These are phyloP conservation scores for Tolypocladium tundrense DNA, from an alignment of 2,329 filamentous ascomycete species.

Conservation along the genomic window DNA sequence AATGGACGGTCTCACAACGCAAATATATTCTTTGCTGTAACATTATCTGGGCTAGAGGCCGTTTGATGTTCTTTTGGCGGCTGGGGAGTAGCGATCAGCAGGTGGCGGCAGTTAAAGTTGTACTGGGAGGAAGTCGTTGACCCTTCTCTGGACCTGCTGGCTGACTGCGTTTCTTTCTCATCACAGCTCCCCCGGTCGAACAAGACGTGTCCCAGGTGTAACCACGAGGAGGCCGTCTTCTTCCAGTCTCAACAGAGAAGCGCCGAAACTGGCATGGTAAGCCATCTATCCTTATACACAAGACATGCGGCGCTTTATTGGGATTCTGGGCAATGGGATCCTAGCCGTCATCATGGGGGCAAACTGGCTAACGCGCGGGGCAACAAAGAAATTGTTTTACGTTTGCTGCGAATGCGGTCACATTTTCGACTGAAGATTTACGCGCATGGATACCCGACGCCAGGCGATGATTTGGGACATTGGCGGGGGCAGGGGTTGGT, in stretches of 20 bases:
- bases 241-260: conserved; percentile 98
- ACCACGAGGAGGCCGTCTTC: conserved; percentile 85
- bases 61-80: not conserved
- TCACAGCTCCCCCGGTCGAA: conserved; percentile 82
- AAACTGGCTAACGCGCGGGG: conserved; percentile 5
- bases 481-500: not conserved
- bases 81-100: not conserved
- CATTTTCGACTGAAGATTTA: conserved; percentile 54
- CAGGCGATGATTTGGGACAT: not conserved
- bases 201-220: conserved; percentile 75
- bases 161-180: conserved; percentile 30
- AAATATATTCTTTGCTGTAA: not conserved
- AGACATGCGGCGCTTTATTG: not conserved
- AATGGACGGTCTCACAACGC: not conserved
- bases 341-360: not conserved
- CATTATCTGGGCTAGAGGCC: not conserved
- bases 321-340: not conserved
- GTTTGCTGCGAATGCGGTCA: conserved; percentile 92
- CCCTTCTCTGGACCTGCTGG: conserved; percentile 21
- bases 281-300: conserved; percentile 17
- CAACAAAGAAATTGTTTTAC: conserved; percentile 72
- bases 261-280: conserved; percentile 95
- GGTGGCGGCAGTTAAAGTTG: not conserved
- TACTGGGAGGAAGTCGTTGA: conserved; percentile 14
- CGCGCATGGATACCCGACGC: conserved; percentile 13